These are phyloP conservation scores for Suillus tomentosus DNA, from an alignment of 768 basidiomycete species.

Conservation along the genomic window DNA sequence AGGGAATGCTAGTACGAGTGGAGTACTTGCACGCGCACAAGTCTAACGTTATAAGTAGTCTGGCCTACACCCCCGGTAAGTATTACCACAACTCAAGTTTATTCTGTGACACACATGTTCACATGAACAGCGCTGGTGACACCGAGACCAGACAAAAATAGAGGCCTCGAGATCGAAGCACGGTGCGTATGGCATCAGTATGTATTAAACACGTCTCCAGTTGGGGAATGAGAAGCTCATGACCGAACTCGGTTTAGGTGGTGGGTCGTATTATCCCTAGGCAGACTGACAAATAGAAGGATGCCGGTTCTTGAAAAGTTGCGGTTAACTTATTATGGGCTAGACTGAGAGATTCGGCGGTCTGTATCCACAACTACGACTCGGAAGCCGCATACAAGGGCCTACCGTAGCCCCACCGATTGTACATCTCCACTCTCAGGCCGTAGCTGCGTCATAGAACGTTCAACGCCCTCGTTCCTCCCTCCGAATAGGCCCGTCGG, in stretches of 20 bases:
- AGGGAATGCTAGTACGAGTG: background rate
- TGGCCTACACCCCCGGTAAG: background rate
- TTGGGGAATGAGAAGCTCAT: background rate
- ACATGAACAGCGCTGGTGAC: background rate
- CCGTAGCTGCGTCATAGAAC: background rate
- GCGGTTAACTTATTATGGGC: background rate
- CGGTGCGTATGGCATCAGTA: background rate
- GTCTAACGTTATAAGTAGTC: background rate
- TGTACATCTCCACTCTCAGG: background rate
- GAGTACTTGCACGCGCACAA: background rate
- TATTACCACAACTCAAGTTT: background rate
- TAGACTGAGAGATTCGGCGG: background rate
- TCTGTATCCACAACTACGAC: background rate
- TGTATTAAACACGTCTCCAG: background rate
- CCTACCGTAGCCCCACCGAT: too few relatives aligned
- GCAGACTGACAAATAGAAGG: background rate
- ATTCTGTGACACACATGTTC: background rate
- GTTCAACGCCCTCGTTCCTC: background rate
- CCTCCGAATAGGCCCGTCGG: background rate
- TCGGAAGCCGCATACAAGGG: background rate
- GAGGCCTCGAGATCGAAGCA: conserved; percentile 2
- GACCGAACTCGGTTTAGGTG: background rate
- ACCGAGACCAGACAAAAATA: background rate
- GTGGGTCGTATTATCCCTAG: background rate
- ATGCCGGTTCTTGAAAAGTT: background rate